A percentile compares a stretch with the other conserved stretches of the same genome.
phyloP scores from a whole-genome alignment of 108 stramenopile species.

The Pseudonitzschia pungens region DNA sequence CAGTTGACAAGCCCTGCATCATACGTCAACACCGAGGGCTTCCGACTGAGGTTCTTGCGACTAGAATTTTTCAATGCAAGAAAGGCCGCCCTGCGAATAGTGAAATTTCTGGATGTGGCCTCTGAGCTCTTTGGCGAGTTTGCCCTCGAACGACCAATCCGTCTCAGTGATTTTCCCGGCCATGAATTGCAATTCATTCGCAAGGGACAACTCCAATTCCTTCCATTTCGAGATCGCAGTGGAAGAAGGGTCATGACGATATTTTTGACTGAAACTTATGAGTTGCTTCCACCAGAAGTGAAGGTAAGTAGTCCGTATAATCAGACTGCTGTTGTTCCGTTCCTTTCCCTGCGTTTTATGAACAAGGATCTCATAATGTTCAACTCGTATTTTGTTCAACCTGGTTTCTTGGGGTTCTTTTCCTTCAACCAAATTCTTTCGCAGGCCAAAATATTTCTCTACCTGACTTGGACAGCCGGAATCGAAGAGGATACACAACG shows the following conservation, averaged over 20 bases:
- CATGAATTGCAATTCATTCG: constrained; percentile 1
- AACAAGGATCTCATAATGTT: no score
- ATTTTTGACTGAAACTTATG: not conserved
- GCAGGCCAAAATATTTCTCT: constrained; percentile 5
- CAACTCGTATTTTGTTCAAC: not conserved
- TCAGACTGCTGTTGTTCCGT: not conserved
- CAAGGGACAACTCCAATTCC: constrained; percentile 12
- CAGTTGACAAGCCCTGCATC: not conserved
- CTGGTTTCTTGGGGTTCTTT: not conserved
- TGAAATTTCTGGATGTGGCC: constrained; percentile 17
- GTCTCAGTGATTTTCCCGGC: constrained; percentile 25
- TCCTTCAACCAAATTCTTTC: no score
- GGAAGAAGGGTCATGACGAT: constrained; percentile 14
- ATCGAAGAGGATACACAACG: constrained; percentile 25
- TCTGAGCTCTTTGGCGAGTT: constrained; percentile 21
- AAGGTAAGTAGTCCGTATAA: constrained; percentile 8
- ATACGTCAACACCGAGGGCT: not conserved
- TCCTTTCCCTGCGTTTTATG: no score
- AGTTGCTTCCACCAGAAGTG: not conserved
- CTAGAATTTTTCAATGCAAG: constrained; percentile 18
- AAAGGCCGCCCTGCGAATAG: constrained; percentile 21
- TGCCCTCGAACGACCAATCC: constrained; percentile 10
- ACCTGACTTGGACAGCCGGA: constrained; percentile 12
- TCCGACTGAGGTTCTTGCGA: constrained; percentile 27
- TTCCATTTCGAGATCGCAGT: constrained; percentile 28